Evolutionary conservation across 129 eudicot genomes (phyloP), one percentile per base, ranked within the genome.

Genomic region (Lonicera japonica): DNA sequence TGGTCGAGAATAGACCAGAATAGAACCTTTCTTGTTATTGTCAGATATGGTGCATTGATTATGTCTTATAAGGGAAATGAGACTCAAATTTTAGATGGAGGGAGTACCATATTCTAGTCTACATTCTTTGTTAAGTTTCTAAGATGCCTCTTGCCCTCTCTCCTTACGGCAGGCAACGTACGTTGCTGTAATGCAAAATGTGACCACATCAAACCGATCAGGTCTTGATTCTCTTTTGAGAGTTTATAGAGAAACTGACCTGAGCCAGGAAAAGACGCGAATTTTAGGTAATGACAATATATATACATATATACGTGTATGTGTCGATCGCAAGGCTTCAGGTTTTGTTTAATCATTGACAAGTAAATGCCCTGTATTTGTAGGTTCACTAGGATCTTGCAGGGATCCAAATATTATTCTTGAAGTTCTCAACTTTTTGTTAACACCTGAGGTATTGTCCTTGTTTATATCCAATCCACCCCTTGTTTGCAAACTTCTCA

Each of bases 181-280:
- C 81, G 86, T 81, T 54, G 96, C 96, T 81, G 92, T 88, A 54
- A 76, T 85, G 95, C 86, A 74, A 75, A 79, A 71, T 41, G 96
- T 77, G 63, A 88, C 67, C 47, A 54, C 67, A 60, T 63, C 92
- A 67, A 64, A 88, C 68, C 75, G 94, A 68, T 76, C 89, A 19
- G 86, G 84, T 29, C 85, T 68, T 64, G 96, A 88, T 36, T 82
- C 95, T 21, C 89, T 94, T 62, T 80, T 94, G 57, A 85, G 60
- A 64, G 75, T 94, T 72, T 88, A 94, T 40, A 79, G 89, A 66
- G 99, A 94, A 77, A 78, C 92, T 40, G 96, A 88, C 77, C 82
- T 85, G 63, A 94, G 99, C 86, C 96, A 88, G 75, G 99, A 94
- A 74, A 94, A 88, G 81, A 82, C 88, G 7, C 79, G 99, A 38